A percentile compares a stretch with the other conserved stretches of the same genome.
These are phyloP conservation scores for Abrus precatorius DNA, from an alignment of 306 rosid species.

Conservation along the genomic window DNA sequence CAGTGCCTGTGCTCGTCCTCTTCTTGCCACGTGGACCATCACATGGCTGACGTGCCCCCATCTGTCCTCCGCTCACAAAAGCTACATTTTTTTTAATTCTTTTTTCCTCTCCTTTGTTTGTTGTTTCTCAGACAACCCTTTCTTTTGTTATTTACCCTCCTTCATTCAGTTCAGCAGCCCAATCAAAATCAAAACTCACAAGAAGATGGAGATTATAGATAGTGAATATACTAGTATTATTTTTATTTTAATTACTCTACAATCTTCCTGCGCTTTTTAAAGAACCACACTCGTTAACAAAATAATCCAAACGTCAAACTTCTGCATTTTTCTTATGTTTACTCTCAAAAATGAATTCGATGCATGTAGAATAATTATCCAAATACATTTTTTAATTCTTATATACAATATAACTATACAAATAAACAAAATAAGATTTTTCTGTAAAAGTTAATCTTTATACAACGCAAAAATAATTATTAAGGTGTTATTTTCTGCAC, in stretches of 20 bases:
- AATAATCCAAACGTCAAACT: neutral
- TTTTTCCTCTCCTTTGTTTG: neutral
- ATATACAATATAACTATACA: neutral
- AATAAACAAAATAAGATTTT: neutral
- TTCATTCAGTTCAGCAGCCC: neutral
- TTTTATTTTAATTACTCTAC: neutral
- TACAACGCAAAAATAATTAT: neutral
- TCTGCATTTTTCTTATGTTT: neutral
- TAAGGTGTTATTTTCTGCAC: no score
- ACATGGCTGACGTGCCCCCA: constrained; percentile 17
- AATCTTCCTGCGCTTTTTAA: constrained; percentile 5
- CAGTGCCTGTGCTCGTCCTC: constrained; percentile 47
- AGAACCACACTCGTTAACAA: neutral
- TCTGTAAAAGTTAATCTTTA: neutral
- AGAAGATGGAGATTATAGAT: neutral
- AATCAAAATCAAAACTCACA: neutral
- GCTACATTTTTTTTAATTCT: neutral
- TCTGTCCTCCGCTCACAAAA: neutral
- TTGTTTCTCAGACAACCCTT: neutral
- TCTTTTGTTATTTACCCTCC: neutral
- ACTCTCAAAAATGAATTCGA: neutral
- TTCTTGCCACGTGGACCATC: constrained; percentile 41
- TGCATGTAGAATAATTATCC: neutral
- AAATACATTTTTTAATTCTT: neutral
- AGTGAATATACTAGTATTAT: neutral